Base-by-base conservation (phyloP, 306 rosid species). In the Cicer cuneatum region DNA sequence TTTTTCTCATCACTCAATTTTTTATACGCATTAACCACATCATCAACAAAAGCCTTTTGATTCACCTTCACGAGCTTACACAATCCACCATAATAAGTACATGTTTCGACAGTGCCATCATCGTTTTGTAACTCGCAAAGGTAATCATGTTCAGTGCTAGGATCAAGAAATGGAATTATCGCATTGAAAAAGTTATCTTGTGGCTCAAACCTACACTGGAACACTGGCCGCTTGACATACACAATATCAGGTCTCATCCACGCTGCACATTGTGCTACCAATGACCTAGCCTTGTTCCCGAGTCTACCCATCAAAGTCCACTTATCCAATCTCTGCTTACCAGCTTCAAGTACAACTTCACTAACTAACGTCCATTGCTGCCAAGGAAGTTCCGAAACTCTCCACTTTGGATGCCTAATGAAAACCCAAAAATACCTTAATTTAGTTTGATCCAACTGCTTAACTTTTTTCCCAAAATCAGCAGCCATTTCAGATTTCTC, bases 221-320 rank as follows among this genome's bases (percentile, higher is more conserved):
- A 93, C 52, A 93, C 95, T 5, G 98, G 98, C 58, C 83, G 76
- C 83, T 91, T 93, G 80, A 93, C 97, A 49, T 93, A 93, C 63
- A 93, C 71, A 38, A 91, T 86, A 80, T 93, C 94, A 1, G 97
- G 98, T 69, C 98, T 89, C 90, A 91, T 86, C 96, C 95, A 94
- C 0, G 95, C 96, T 14, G 96, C 98, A 78, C 98, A 94, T 78
- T 83, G 82, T 4, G 86, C 85, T 77, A 94, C 81, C 80, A 83
- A 66, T 3, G 90, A 71, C 81, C 97, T 85, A 0, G 98, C 76
- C 80, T 79, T 83, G 48, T 78, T 94, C 79, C 98, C 98, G 35
- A 94, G 87, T 59, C 95, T 86, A 74, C 97, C 97, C 97, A 94
- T 94, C 85, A 94, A 83, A 78, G 41, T 88, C 98, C 98, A 94